phyloP scores from a whole-genome alignment of 441 rosid genomes.

The Jatropha podagrica region DNA sequence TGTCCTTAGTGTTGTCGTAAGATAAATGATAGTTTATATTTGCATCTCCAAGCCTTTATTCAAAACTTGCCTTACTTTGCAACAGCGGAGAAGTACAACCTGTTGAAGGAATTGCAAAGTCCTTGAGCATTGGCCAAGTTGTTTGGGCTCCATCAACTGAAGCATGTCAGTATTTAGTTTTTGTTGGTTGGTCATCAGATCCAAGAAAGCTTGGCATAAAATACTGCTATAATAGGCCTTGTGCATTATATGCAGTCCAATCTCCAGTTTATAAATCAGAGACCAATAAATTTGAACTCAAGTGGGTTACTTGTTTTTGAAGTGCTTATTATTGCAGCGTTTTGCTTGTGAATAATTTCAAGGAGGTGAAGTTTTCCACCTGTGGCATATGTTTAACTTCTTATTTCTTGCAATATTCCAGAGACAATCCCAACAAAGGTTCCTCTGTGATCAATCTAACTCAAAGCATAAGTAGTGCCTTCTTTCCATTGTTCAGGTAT shows the following conservation, averaged over 20 bases:
- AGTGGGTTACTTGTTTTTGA: conserved; percentile 48
- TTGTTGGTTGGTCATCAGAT: conserved; percentile 79
- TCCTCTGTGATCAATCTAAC: conserved; percentile 47
- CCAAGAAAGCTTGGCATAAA: conserved; percentile 87
- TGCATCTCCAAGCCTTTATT: conserved; percentile 9
- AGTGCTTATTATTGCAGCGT: not conserved
- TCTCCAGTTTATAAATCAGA: conserved; percentile 39
- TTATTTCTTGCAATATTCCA: conserved; percentile 30
- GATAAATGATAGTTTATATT: not conserved
- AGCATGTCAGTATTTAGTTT: conserved; percentile 60
- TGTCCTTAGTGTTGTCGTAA: not conserved
- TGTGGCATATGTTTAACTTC: conserved; percentile 16
- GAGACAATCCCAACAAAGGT: conserved; percentile 51
- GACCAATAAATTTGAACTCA: conserved; percentile 35
- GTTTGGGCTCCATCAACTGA: conserved; percentile 73
- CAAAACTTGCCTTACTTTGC: conserved; percentile 12
- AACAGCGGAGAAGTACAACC: conserved; percentile 72
- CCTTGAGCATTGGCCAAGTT: conserved; percentile 86
- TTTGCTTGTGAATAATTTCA: conserved; percentile 13
- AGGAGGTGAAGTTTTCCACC: conserved; percentile 11
- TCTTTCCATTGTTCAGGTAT: conserved; percentile 83
- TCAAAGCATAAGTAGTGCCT: conserved; percentile 70
- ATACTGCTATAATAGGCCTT: conserved; percentile 84
- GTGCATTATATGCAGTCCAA: conserved; percentile 65
- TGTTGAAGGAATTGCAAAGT: conserved; percentile 65